These are phyloP conservation scores for Ilex aquifolium DNA, from an alignment of 257 asterid species.

Conservation along the genomic window DNA sequence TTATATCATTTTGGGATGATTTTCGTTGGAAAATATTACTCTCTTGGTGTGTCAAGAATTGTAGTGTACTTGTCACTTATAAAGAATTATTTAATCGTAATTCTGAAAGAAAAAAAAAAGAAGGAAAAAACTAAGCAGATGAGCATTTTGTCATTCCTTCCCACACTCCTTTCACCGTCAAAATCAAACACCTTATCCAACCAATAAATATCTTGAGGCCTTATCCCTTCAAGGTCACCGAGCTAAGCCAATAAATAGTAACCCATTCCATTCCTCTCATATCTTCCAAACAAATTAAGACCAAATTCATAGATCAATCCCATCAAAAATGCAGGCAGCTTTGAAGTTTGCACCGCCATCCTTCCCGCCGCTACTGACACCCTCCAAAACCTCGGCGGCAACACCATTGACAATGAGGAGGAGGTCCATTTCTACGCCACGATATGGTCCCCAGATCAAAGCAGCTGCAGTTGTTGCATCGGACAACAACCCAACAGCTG, in stretches of 20 bases:
- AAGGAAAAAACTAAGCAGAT: neutral
- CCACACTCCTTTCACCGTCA: neutral
- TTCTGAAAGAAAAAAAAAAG: no score
- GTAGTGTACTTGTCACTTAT: no score
- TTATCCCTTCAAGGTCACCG: constrained; percentile 13
- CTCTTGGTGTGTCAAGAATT: no score
- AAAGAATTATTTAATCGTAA: no score
- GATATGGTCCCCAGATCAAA: constrained; percentile 11
- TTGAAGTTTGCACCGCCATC: constrained; percentile 8
- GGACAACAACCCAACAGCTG: constrained; percentile 14
- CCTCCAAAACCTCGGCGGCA: constrained; percentile 3
- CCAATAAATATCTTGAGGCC: constrained; percentile 14
- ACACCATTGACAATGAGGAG: neutral
- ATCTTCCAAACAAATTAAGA: neutral
- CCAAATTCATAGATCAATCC: neutral
- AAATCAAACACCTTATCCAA: constrained; percentile 15
- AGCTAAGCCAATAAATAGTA: constrained; percentile 5
- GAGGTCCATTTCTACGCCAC: constrained; percentile 4
- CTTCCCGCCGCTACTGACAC: constrained; percentile 7
- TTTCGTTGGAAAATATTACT: no score
- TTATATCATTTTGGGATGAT: no score
- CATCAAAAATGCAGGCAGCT: constrained; percentile 24
- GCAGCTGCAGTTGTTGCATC: constrained; percentile 4
- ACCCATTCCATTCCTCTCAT: neutral
- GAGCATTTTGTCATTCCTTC: neutral